Percentiles rank a stretch among this genome's conserved stretches.
phyloP scores from a whole-genome alignment of 2,329 filamentous ascomycete genomes.

The Exserohilum rostratum region DNA sequence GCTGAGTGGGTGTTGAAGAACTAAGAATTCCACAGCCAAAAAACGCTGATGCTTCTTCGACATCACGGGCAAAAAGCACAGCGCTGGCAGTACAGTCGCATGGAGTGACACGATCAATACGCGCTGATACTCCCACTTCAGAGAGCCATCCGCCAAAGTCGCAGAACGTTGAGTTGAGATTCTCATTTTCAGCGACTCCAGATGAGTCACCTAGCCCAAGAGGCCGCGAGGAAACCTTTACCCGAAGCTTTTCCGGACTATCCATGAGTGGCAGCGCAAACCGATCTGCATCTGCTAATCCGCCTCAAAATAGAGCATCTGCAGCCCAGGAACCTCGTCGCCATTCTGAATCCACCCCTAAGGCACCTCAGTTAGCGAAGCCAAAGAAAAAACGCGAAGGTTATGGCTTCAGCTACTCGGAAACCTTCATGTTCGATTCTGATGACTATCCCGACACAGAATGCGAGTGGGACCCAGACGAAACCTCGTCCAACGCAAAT shows the following conservation, averaged over 20 bases:
- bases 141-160: neutral
- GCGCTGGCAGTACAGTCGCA: conserved; percentile 1
- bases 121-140: neutral
- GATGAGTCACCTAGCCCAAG: conserved; percentile 1
- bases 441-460: conserved; percentile 33
- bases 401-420: conserved; percentile 34
- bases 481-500: neutral
- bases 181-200: conserved; percentile 18
- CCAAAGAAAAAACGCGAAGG: conserved; percentile 28
- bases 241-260: conserved; percentile 14
- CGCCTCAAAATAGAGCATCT: neutral
- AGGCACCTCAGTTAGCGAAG: conserved; percentile 15
- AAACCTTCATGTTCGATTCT: conserved; percentile 28
- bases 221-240: neutral
- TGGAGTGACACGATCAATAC: neutral
- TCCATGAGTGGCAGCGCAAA: neutral
- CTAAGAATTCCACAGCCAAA: neutral
- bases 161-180: conserved; percentile 19
- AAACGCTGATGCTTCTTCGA: neutral
- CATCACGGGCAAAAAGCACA: neutral
- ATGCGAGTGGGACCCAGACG: conserved; percentile 18
- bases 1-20: neutral
- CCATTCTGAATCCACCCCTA: neutral
- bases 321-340: neutral
- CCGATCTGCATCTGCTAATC: neutral